These are phyloP conservation scores for Emergomyces africanus DNA, from an alignment of 2,329 filamentous ascomycete genomes.

Conservation along the genomic window DNA sequence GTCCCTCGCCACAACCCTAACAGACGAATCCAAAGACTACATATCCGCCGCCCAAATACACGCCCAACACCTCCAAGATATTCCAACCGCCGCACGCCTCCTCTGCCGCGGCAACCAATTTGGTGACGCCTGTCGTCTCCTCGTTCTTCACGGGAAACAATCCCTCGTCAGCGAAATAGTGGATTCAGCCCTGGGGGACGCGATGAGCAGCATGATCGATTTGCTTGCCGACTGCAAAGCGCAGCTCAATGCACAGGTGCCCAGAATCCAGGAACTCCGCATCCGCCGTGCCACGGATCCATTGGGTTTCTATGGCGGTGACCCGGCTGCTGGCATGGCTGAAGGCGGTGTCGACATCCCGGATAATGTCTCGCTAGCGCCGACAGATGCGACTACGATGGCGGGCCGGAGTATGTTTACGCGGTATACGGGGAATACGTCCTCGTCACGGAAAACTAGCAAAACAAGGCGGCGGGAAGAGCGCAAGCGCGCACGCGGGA, in stretches of 20 bases:
- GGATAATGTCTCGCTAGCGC: constrained; percentile 84
- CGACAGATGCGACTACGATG: constrained; percentile 67
- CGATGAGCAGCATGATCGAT: constrained; percentile 71
- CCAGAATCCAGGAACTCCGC: constrained; percentile 71
- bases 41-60: constrained; percentile 65
- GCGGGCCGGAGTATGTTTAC: constrained; percentile 79
- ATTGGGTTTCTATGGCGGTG: constrained; percentile 76
- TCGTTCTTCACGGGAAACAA: constrained; percentile 46
- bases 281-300: constrained; percentile 73
- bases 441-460: constrained; percentile 57
- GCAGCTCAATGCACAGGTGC: constrained; percentile 73
- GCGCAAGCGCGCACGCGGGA: constrained; percentile 83
- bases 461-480: constrained; percentile 87
- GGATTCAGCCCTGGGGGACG: constrained; percentile 67
- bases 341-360: constrained; percentile 55
- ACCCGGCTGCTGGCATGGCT: constrained; percentile 42
- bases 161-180: constrained; percentile 56
- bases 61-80: constrained; percentile 63
- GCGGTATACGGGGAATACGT: constrained; percentile 64
- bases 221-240: constrained; percentile 84
- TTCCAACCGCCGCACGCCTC: constrained; percentile 56
- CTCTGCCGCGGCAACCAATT: constrained; percentile 84
- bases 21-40: constrained; percentile 71
- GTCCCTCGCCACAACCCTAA: constrained; percentile 62
- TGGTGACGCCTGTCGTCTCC: constrained; percentile 71